Base-by-base conservation (phyloP, 805 yeast species). In the Lachancea waltii region DNA sequence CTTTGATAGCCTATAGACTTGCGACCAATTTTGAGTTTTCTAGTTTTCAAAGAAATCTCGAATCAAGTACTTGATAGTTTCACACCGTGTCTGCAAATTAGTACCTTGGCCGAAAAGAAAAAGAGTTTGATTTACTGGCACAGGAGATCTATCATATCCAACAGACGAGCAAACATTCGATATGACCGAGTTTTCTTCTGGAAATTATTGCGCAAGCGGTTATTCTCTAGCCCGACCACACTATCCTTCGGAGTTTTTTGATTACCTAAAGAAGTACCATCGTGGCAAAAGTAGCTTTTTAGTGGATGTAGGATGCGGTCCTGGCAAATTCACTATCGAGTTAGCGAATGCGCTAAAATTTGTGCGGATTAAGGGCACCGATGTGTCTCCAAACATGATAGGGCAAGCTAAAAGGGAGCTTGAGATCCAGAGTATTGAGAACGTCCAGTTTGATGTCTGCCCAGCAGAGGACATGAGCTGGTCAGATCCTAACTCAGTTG, bases 291-390 rank as follows among this genome's bases (percentile, higher is more conserved):
- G 50, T 2, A 36, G 54, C 1, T 43, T 65, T n/a, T 72, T 77
- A 2, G 54, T 84, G 9, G 95, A 86, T 60, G 62, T 81, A 3
- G 95, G 92, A 0, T 81, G 87, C 57, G 95, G 95, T 0, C 74
- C 92, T 0, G 94, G 94, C 0, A 77, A 77, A 44, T 90, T 81
- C 1, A 71, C 89, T 0, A 65, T 70, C 41, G 74, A 76, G 29
- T 52, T 80, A 25, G 44, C 67, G 2, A 43, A 57, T 3, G 11
- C 24, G 3, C 32, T 60, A 35, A 32, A 41, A 35, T 77, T 79
- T 47, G 54, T 65, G n/a, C 46, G 58, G 14, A 75, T 77, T 1
- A 62, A 77, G 19, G 94, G 90, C 1, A 63, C 77, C 1, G 95
- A 84, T 54, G 63, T 73, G 2, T 77, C 85, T 0, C 53, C 53